Percentiles rank a stretch among this genome's conserved stretches.
Evolutionary conservation across 371 early-diverging fungal species (phyloP).

Genomic region (Apophysomyces sp.): DNA sequence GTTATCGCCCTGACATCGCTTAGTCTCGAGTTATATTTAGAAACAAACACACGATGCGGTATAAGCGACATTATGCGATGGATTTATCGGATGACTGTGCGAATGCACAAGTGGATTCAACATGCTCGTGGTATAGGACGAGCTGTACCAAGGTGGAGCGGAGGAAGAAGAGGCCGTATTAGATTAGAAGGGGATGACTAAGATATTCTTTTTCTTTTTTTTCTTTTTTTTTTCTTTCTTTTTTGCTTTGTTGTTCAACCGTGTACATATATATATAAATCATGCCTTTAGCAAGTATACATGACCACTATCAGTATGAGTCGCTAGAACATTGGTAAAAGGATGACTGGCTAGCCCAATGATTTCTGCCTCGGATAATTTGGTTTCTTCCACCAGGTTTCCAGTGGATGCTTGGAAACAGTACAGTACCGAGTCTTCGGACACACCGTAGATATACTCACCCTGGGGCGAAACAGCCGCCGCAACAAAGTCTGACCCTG

Average conservation of each 20-base stretch:
- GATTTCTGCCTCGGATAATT: conserved; percentile 61
- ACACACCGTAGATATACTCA: conserved; percentile 69
- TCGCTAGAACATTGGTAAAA: conserved; percentile 70
- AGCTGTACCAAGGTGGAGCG: conserved; percentile 53
- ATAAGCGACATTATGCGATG: conserved; percentile 32
- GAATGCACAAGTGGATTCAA: conserved; percentile 33
- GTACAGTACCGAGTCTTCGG: conserved; percentile 63
- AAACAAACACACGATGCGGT: conserved; percentile 48
- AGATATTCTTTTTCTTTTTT: background rate
- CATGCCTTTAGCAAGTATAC: conserved; percentile 53
- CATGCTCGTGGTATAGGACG: conserved; percentile 39
- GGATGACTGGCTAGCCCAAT: conserved; percentile 78
- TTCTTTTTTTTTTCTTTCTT: too few relatives aligned
- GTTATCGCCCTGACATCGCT: conserved; percentile 37
- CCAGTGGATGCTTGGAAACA: conserved; percentile 62
- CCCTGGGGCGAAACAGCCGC: conserved; percentile 74
- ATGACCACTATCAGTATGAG: conserved; percentile 66
- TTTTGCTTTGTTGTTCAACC: background rate
- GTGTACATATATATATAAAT: background rate
- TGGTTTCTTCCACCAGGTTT: conserved; percentile 21
- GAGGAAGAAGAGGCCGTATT: conserved; percentile 31
- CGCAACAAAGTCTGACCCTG: conserved; percentile 58
- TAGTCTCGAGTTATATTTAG: conserved; percentile 45
- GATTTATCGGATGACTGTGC: conserved; percentile 19
- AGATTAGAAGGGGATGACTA: conserved; percentile 30